Base-by-base conservation (phyloP, 176 grass and related monocot genomes). In the Poa pratensis region DNA sequence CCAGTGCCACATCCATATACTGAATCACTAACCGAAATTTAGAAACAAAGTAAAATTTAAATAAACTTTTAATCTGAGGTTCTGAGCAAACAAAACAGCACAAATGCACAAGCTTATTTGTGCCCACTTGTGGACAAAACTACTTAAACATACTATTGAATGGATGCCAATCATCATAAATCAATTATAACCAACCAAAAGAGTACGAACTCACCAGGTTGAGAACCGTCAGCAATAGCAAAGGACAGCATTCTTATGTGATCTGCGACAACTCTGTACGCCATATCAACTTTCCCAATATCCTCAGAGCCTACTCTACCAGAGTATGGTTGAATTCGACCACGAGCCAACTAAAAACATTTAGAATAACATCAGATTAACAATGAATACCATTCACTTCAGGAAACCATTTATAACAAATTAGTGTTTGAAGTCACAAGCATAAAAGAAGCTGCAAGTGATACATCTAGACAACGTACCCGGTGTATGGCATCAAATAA, bases 261-360 rank as follows among this genome's bases (percentile, higher is more conserved):
- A 88, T 99, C 93, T 48, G 96, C 96, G 51, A 99, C 85, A 75
- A 99, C 96, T 82, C 96, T 92, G 66, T 99, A 99, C 26, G 96
- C 96, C 96, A 99, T 99, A 83, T 99, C 96, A 87, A 92, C 74
- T 92, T 92, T 96, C 28, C 88, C 93, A 80, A 89, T 66, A 82
- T 99, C 96, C 86, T 99, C 91, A 54, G 81, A 45, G 32, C 91
- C 96, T 54, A 99, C 57, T 88, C 83, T 92, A 12, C 93, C 86
- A 19, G 90, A 92, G 82, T 99, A 99, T 28, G 88, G 64, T 50
- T 57, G 86, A 80, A 90, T 86, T 55, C 88, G 76, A 78, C 89
- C 82, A 2, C 91, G 93, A 52, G 90, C 94, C 65, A 80, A 70
- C 96, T 96, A 34, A 16, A 65, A 65, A 63, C 46, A 77, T 53